Evolutionary conservation across 768 basidiomycete genomes (phyloP).

Genomic region (Pisolithus tinctorius): DNA sequence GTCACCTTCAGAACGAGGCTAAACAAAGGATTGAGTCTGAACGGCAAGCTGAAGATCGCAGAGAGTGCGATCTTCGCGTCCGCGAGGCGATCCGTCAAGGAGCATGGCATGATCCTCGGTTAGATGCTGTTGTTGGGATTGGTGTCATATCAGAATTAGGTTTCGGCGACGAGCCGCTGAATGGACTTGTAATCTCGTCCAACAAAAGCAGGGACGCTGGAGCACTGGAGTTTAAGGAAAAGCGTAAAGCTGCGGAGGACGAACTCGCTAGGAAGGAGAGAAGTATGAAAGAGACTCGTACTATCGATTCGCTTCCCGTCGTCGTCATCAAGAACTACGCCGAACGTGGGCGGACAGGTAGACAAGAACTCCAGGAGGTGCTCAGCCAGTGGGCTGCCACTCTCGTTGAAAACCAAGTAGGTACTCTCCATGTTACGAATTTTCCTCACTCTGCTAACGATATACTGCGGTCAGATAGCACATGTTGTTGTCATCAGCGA

Average conservation of each 20-base stretch:
- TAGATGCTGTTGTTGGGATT: conserved; percentile 82
- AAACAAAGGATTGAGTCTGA: conserved; percentile 34
- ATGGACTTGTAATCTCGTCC: conserved; percentile 26
- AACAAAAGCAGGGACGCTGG: conserved; percentile 6
- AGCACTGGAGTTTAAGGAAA: conserved; percentile 10
- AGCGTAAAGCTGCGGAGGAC: conserved; percentile 25
- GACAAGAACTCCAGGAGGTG: conserved; percentile 67
- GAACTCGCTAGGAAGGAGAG: conserved; percentile 25
- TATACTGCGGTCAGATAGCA: conserved; percentile 51
- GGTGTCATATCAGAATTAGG: conserved; percentile 86
- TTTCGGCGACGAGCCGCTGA: conserved; percentile 63
- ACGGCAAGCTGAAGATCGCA: conserved; percentile 28
- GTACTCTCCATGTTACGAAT: conserved; percentile 30
- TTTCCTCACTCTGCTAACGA: not conserved
- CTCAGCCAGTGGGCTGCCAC: conserved; percentile 81
- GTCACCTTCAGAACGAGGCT: conserved; percentile 40
- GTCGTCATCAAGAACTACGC: conserved; percentile 83
- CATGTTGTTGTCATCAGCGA: conserved; percentile 91
- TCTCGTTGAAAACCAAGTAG: conserved; percentile 79
- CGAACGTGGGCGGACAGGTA: conserved; percentile 44
- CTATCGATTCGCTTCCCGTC: conserved; percentile 65
- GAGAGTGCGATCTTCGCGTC: conserved; percentile 31
- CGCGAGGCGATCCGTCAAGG: conserved; percentile 52
- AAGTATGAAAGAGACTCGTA: conserved; percentile 40
- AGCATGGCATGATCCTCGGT: conserved; percentile 77